Conservation (phyloP, 163 green algal genomes). For the Scenedesmus sp. region DNA sequence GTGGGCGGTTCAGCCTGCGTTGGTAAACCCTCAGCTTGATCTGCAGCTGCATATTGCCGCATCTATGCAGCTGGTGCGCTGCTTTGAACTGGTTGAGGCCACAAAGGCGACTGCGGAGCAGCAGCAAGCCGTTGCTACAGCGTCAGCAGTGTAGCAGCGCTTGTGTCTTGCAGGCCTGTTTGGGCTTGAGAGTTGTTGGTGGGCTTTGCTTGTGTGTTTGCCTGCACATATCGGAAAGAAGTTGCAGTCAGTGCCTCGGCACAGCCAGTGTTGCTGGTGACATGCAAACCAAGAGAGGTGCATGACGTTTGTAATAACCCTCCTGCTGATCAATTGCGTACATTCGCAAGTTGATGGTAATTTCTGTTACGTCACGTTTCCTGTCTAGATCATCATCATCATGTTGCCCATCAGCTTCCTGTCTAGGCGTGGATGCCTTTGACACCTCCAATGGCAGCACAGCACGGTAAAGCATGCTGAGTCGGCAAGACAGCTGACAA, state of each 20-base stretch:
- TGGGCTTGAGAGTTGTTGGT: background rate
- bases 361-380: too few species aligned
- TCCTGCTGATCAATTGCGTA: background rate
- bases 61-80: background rate
- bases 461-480: too few species aligned
- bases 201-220: background rate
- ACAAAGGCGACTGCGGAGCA: background rate
- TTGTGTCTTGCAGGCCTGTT: background rate
- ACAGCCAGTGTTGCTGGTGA: background rate
- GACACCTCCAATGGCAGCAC: too few species aligned
- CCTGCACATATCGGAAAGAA: background rate
- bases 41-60: background rate
- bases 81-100: background rate
- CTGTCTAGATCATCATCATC: too few species aligned
- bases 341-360: too few species aligned
- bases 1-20: background rate
- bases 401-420: too few species aligned
- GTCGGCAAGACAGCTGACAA: too few species aligned
- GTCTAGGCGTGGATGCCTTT: too few species aligned
- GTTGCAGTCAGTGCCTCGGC: background rate
- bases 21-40: background rate
- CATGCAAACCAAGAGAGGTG: background rate
- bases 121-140: background rate
- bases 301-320: slow-evolving; percentile 15
- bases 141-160: background rate